A percentile compares a stretch with the other conserved stretches of the same genome.
These are phyloP conservation scores for Plenodomus tracheiphilus DNA, from an alignment of 2,329 filamentous ascomycete species.

Conservation along the genomic window DNA sequence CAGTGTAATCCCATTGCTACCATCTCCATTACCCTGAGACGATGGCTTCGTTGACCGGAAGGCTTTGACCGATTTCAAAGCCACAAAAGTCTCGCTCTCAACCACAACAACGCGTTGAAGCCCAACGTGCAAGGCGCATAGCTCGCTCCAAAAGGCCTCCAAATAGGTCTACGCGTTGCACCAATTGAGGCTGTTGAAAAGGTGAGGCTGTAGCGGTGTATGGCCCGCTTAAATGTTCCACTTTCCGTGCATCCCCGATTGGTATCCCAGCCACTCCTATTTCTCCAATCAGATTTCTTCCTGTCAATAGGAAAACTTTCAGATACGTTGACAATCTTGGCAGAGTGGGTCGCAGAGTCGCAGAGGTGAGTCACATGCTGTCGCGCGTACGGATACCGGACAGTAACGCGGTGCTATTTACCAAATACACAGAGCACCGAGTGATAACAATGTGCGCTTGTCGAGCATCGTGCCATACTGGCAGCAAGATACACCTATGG, in stretches of 20 bases:
- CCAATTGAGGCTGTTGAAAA: constrained; percentile 30
- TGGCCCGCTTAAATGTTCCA: constrained; percentile 28
- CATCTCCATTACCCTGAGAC: constrained; percentile 24
- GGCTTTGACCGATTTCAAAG: constrained; percentile 16
- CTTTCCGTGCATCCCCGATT: constrained; percentile 23
- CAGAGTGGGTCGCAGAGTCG: constrained; percentile 12
- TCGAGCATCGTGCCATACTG: constrained; percentile 7
- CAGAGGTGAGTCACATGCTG: constrained; percentile 21
- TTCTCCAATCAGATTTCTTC: constrained; percentile 14
- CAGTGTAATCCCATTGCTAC: constrained; percentile 5
- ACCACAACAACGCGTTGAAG: constrained; percentile 23
- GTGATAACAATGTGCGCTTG: constrained; percentile 22
- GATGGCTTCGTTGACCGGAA: constrained; percentile 28
- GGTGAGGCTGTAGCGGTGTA: constrained; percentile 38
- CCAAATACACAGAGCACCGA: constrained; percentile 13
- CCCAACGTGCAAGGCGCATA: constrained; percentile 33
- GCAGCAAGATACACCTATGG: neutral
- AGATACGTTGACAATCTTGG: constrained; percentile 20
- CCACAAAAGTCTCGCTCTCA: constrained; percentile 13
- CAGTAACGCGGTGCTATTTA: constrained; percentile 6
- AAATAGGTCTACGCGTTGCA: constrained; percentile 6
- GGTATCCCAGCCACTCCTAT: constrained; percentile 20
- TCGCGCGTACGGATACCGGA: constrained; percentile 3
- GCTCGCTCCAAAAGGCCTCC: constrained; percentile 3
- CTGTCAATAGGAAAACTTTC: constrained; percentile 18